phyloP scores from a whole-genome alignment of 768 basidiomycete genomes.

The Tricholoma terreum region DNA sequence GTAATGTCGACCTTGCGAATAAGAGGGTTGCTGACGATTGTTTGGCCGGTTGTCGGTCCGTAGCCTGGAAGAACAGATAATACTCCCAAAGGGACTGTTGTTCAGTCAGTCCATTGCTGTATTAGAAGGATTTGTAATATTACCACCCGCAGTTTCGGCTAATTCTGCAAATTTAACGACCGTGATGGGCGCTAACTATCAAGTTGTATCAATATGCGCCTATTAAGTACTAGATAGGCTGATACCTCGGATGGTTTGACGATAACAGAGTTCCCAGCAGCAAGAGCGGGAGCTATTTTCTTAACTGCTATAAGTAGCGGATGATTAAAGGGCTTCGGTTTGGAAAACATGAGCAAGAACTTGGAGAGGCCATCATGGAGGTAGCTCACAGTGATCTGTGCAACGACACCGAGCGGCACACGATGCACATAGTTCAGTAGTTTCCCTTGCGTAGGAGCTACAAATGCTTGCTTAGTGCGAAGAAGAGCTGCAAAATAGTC shows the following conservation, averaged over 20 bases:
- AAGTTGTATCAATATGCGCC: neutral
- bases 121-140: neutral
- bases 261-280: slow-evolving; percentile 80
- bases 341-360: neutral
- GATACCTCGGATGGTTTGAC: slow-evolving; percentile 78
- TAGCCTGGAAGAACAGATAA: slow-evolving; percentile 73
- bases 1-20: slow-evolving; percentile 85
- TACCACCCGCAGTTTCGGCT: slow-evolving; percentile 64
- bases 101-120: neutral
- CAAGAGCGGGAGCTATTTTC: slow-evolving; percentile 83
- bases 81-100: slow-evolving; percentile 71
- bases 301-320: slow-evolving; percentile 86
- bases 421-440: slow-evolving; percentile 78
- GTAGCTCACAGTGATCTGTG: slow-evolving; percentile 73
- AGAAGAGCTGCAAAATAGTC: slow-evolving; percentile 77
- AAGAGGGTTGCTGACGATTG: slow-evolving; percentile 60
- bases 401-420: slow-evolving; percentile 84
- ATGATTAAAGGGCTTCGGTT: slow-evolving; percentile 77
- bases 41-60: slow-evolving; percentile 60
- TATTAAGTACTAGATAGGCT: neutral
- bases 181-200: slow-evolving; percentile 71
- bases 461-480: slow-evolving; percentile 63
- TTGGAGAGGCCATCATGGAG: neutral
- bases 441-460: slow-evolving; percentile 78
- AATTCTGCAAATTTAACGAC: slow-evolving; percentile 75